phyloP scores from a whole-genome alignment of 2,329 filamentous ascomycete genomes.

The Onygenales sp. region DNA sequence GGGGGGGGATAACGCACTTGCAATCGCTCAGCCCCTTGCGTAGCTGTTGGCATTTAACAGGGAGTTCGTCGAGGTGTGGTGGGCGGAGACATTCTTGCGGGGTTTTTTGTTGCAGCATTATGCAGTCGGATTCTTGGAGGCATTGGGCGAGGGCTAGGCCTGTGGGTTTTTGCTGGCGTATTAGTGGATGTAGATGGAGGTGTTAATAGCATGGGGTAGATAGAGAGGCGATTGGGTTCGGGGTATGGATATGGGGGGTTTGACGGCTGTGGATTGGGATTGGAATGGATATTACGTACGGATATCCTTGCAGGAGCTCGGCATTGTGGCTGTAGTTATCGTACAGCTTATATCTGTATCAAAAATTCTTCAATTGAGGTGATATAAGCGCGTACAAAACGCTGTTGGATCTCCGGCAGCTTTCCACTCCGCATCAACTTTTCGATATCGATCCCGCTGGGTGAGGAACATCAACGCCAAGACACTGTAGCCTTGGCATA shows the following conservation, averaged over 20 bases:
- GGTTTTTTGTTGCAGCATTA: constrained; percentile 81
- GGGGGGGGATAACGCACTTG: constrained; percentile 47
- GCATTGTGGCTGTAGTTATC: constrained; percentile 50
- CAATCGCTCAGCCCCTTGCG: constrained; percentile 90
- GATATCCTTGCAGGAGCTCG: constrained; percentile 93
- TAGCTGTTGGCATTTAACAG: constrained; percentile 81
- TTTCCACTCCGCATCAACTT: too few relatives aligned
- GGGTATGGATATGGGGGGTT: not conserved
- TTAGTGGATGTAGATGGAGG: not conserved
- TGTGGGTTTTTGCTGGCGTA: constrained; percentile 28
- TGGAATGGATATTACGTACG: constrained; percentile 48
- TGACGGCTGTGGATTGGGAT: not conserved
- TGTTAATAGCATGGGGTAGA: constrained; percentile 2
- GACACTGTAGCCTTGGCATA: too few relatives aligned
- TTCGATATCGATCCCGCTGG: too few relatives aligned
- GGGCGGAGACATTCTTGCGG: constrained; percentile 80
- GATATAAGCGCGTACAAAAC: not conserved
- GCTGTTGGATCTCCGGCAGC: not conserved
- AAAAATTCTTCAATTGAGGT: too few relatives aligned
- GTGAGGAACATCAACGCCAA: too few relatives aligned
- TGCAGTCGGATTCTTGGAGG: constrained; percentile 92
- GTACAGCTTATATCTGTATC: not conserved
- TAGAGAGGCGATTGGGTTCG: not conserved
- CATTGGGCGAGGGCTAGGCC: constrained; percentile 88
- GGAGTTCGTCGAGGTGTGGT: constrained; percentile 72